phyloP scores from a whole-genome alignment of 1,284 basidiomycete genomes.

The Malassezia equina region DNA sequence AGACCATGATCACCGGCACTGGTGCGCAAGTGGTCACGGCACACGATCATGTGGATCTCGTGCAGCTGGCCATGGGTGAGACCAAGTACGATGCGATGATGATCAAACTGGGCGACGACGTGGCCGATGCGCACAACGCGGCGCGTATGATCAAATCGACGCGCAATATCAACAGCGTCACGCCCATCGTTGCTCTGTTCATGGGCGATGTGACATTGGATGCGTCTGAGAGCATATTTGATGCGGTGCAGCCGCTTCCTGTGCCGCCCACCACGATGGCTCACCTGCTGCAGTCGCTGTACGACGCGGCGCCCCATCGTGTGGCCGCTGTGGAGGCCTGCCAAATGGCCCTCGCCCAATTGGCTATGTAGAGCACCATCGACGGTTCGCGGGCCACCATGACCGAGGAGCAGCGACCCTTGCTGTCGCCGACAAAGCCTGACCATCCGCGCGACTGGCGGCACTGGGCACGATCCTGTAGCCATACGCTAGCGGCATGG shows the following conservation, averaged over 20 bases:
- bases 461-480: not conserved
- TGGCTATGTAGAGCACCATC: not conserved
- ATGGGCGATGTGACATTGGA: constrained; percentile 15
- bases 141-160: constrained; percentile 87
- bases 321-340: not conserved
- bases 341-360: not conserved
- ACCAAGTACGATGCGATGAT: constrained; percentile 64
- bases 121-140: constrained; percentile 82
- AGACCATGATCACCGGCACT: constrained; percentile 77
- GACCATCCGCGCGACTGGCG: not conserved
- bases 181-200: constrained; percentile 76
- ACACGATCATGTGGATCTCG: constrained; percentile 87
- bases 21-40: constrained; percentile 90
- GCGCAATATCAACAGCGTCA: constrained; percentile 76
- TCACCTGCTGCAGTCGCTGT: constrained; percentile 47
- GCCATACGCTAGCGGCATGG: not conserved
- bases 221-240: constrained; percentile 50
- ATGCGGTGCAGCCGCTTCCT: constrained; percentile 28
- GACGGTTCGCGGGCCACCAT: not conserved
- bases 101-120: constrained; percentile 81
- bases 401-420: not conserved
- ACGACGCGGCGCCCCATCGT: not conserved
- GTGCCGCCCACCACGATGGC: constrained; percentile 6
- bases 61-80: constrained; percentile 93
- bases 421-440: not conserved